Percentiles rank a stretch among this genome's conserved stretches.
phyloP scores from a whole-genome alignment of 441 rosid species.

The Syzygium syzygioides region DNA sequence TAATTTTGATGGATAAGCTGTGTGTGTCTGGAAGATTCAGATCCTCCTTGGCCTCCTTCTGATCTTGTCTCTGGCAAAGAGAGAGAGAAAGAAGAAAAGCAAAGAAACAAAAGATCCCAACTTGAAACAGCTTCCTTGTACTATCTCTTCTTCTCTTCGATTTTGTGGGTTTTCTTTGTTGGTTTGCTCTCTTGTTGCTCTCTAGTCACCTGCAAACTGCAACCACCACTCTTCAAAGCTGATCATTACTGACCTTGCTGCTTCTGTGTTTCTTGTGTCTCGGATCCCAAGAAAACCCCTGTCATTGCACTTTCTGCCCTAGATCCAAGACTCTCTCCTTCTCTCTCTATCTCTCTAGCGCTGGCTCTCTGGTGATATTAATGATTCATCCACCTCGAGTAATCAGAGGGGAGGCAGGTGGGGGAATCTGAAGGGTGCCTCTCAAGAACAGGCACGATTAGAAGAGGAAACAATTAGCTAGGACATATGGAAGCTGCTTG shows the following conservation, averaged over 20 bases:
- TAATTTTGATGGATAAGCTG: background rate
- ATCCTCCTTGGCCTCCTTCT: background rate
- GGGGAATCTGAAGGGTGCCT: background rate
- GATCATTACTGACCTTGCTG: slow-evolving; percentile 30
- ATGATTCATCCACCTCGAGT: background rate
- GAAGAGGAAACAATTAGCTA: background rate
- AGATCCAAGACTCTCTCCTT: slow-evolving; percentile 10
- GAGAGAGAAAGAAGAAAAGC: background rate
- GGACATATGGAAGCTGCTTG: background rate
- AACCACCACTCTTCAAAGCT: slow-evolving; percentile 28
- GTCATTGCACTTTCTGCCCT: slow-evolving; percentile 34
- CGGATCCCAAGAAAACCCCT: slow-evolving; percentile 47
- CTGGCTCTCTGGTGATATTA: background rate
- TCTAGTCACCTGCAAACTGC: slow-evolving; percentile 21
- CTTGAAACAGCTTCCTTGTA: slow-evolving; percentile 13
- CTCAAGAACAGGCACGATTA: background rate
- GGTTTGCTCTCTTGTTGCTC: background rate
- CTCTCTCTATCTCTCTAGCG: background rate
- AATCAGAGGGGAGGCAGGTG: background rate
- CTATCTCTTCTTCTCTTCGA: background rate
- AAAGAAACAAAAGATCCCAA: slow-evolving; percentile 1
- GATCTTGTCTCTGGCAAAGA: background rate
- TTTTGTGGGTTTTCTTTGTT: slow-evolving; percentile 8
- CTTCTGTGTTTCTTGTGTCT: slow-evolving; percentile 19
- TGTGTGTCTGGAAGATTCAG: background rate